Evolutionary conservation across 2,329 filamentous ascomycete species (phyloP).

Genomic region (Exutisphaerella laricina): DNA sequence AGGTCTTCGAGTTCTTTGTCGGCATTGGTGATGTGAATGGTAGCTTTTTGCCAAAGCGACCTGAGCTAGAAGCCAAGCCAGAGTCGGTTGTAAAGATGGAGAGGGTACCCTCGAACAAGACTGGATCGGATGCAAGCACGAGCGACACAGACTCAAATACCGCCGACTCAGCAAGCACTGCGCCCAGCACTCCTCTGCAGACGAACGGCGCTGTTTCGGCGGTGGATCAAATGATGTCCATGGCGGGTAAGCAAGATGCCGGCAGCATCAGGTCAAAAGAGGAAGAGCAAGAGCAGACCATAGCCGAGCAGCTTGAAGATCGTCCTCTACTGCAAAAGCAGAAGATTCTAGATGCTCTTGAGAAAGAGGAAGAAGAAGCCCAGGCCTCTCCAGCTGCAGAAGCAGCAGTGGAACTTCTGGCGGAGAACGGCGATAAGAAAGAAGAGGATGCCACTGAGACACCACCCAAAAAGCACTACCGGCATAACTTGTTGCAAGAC

Average conservation of each 20-base stretch:
- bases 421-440: constrained; percentile 33
- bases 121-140: background rate
- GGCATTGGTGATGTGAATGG: constrained; percentile 99
- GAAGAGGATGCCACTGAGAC: constrained; percentile 32
- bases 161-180: constrained; percentile 9
- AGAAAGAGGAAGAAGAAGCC: constrained; percentile 59
- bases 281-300: constrained; percentile 77
- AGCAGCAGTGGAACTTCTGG: constrained; percentile 36
- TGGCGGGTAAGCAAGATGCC: constrained; percentile 66
- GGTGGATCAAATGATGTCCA: constrained; percentile 69
- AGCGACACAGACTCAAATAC: constrained; percentile 8
- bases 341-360: constrained; percentile 72
- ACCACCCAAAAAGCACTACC: constrained; percentile 35
- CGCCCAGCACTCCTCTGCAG: constrained; percentile 11
- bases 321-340: constrained; percentile 88
- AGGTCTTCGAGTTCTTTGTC: constrained; percentile 95
- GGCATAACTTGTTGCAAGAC: constrained; percentile 77
- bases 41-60: constrained; percentile 82
- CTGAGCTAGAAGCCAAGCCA: constrained; percentile 36
- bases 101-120: constrained; percentile 16
- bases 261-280: constrained; percentile 66
- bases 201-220: constrained; percentile 49
- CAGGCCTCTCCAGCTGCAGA: constrained; percentile 46
- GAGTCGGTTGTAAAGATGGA: constrained; percentile 19
- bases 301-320: constrained; percentile 84